Evolutionary conservation across 1,284 basidiomycete genomes (phyloP), one percentile per base, ranked within the genome.

Genomic region (Cutaneotrichosporon cutaneum): DNA sequence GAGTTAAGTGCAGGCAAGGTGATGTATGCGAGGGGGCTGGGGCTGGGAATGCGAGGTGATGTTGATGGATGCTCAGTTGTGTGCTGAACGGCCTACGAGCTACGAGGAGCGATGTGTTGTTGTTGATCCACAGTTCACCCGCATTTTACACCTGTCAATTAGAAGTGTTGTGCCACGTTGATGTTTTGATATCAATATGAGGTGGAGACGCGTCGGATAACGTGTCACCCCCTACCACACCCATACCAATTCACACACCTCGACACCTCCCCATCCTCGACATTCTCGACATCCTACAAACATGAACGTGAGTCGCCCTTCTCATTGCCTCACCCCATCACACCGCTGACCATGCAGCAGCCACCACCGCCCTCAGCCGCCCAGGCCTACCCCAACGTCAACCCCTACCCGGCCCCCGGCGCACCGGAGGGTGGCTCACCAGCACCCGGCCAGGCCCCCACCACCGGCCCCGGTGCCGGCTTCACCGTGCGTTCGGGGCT

Each of bases 401-500:
- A 57, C 58, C 66, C 66, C n/a, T 67, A 67, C 50, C 61, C 66
- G 0, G 56, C 70, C 16, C 47, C 61, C n/a, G 54, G 54, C 24
- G 54, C 26, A 50, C 26, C 14, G 2, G 39, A 47, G 22, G 30
- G 36, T 3, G 45, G 22, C 18, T 54, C 63, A 13, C 35, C 47
- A 44, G 48, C 57, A 18, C 51, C 62, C 42, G 39, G 59, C 32
- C 21, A 58, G n/a, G 35, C 60, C 18, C 72, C 73, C 36, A 56
- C 69, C 18, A 62, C 72, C 13, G 78, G 78, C 14, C 78, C 78
- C 2, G 78, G 78, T 21, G 72, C 77, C 7, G 78, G 78, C 10
- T 80, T 80, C 70, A 75, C 78, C 22, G 64, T 71, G 32, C 68
- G 74, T 58, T 78, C 77, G 45, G 77, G 77, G 3, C 63, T 78